These are phyloP conservation scores for Salix koriyanagi DNA, from an alignment of 345 rosid genomes.

Conservation along the genomic window DNA sequence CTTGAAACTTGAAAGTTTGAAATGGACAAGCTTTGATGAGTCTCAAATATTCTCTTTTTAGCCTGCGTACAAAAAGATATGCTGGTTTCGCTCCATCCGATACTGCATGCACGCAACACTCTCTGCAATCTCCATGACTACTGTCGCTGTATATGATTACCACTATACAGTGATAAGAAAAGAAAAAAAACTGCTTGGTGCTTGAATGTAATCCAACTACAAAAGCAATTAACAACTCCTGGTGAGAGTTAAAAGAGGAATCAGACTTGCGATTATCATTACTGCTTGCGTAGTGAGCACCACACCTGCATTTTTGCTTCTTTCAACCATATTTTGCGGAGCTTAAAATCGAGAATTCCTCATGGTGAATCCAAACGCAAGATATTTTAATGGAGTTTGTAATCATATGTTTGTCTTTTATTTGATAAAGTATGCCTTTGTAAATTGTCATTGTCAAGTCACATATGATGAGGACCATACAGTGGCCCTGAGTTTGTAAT, in stretches of 20 bases:
- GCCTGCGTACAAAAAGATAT: background rate
- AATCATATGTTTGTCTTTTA: background rate
- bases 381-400: background rate
- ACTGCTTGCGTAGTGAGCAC: background rate
- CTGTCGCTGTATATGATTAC: background rate
- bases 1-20: conserved; percentile 3
- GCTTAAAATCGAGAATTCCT: background rate
- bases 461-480: background rate
- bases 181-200: background rate
- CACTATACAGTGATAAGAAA: background rate
- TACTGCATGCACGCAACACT: background rate
- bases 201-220: background rate
- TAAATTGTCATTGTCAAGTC: background rate
- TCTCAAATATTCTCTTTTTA: conserved; percentile 20
- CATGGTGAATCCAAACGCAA: background rate
- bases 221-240: background rate
- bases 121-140: background rate
- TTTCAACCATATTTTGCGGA: background rate
- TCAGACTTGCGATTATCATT: background rate
- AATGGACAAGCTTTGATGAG: conserved; percentile 13
- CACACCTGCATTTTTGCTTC: background rate
- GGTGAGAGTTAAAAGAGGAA: background rate
- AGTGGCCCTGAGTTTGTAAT: background rate
- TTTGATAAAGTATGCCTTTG: background rate
- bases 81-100: background rate